These are phyloP conservation scores for Fusarium pininemorale DNA, from an alignment of 2,329 filamentous ascomycete genomes.

Conservation along the genomic window DNA sequence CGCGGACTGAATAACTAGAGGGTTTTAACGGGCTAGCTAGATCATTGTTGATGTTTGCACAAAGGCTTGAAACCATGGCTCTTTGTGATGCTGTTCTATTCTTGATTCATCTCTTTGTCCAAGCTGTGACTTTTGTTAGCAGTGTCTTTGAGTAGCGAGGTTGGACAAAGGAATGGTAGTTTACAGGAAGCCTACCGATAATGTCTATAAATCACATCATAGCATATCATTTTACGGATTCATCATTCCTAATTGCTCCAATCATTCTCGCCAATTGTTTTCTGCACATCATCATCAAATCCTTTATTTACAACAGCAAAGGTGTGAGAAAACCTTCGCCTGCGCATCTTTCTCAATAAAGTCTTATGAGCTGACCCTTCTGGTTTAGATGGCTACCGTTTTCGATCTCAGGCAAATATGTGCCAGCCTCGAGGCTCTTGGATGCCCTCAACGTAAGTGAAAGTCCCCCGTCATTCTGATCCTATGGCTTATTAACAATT, in stretches of 20 bases:
- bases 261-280: fast-evolving
- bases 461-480: fast-evolving
- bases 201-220: fast-evolving
- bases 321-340: no score
- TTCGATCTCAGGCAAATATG: neutral
- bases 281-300: fast-evolving
- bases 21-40: neutral
- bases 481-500: fast-evolving
- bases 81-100: neutral
- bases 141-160: fast-evolving
- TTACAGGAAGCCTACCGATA: fast-evolving
- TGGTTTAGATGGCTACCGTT: neutral
- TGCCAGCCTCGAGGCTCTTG: neutral
- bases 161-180: fast-evolving
- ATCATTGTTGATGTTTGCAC: fast-evolving
- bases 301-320: fast-evolving
- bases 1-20: fast-evolving
- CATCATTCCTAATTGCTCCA: fast-evolving
- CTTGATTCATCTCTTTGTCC: fast-evolving
- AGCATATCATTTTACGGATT: fast-evolving
- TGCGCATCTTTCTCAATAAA: no score
- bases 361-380: fast-evolving
- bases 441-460: neutral
- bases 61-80: fast-evolving
- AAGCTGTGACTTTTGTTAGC: fast-evolving